Conservation (phyloP, 768 basidiomycete genomes). For the Boletus rufocinnamomeus region DNA sequence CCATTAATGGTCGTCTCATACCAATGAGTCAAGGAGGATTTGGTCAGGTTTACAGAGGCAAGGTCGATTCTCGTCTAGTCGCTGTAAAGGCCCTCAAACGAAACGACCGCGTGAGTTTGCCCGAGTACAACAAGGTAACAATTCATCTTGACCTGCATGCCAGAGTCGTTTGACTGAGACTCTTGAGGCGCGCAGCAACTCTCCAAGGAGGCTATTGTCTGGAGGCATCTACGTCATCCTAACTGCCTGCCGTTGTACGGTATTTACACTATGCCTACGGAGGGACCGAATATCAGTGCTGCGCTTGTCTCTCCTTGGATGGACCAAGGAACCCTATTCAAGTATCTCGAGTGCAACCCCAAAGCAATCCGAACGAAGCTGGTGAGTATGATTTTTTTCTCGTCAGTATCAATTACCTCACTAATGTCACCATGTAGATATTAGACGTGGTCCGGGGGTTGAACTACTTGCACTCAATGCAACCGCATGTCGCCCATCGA, state of each 20-base stretch:
- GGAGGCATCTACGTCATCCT: slow-evolving; percentile 36
- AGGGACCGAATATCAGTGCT: slow-evolving; percentile 17
- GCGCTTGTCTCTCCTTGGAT: slow-evolving; percentile 44
- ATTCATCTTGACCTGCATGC: not conserved
- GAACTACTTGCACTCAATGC: slow-evolving; percentile 43
- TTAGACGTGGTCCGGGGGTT: slow-evolving; percentile 46
- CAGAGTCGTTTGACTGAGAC: not conserved
- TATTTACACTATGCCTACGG: slow-evolving; percentile 20
- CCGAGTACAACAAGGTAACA: slow-evolving; percentile 22
- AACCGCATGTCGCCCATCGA: slow-evolving; percentile 38
- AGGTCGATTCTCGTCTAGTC: slow-evolving; percentile 23
- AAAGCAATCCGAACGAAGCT: slow-evolving; percentile 29
- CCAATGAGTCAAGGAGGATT: slow-evolving; percentile 20
- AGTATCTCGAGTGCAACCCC: slow-evolving; percentile 32
- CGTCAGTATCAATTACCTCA: not conserved
- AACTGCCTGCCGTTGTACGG: slow-evolving; percentile 42
- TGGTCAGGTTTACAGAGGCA: slow-evolving; percentile 25
- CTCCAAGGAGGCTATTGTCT: slow-evolving; percentile 36
- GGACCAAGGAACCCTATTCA: slow-evolving; percentile 33
- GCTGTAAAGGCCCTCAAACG: slow-evolving; percentile 28
- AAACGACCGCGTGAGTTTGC: not conserved
- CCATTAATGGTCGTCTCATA: slow-evolving; percentile 12
- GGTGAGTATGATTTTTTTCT: slow-evolving; percentile 28
- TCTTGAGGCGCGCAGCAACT: slow-evolving; percentile 19
- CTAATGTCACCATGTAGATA: slow-evolving; percentile 35